Evolutionary conservation across 768 basidiomycete genomes (phyloP), one percentile per base, ranked within the genome.

Genomic region (Mrakia hoshinonis): DNA sequence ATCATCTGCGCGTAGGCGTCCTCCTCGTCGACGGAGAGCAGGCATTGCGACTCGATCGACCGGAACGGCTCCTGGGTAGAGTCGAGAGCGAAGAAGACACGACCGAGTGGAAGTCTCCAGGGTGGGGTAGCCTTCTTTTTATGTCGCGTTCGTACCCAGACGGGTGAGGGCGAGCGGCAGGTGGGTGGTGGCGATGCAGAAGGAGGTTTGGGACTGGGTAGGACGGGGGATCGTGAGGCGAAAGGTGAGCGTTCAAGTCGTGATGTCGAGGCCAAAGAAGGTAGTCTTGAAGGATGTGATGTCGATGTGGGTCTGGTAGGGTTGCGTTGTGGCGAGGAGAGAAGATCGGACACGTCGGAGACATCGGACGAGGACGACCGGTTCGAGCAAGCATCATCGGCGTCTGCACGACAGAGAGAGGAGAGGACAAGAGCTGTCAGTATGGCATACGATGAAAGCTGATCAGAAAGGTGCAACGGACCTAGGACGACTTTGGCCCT

Each of bases 81-180:
- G 10, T 47, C 61, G 7, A 69, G 60, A n/a, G 31, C 22, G 39
- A 63, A 70, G 38, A 70, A 70, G 13, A 61, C 61, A 18, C 69
- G 61, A n/a, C 34, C 69, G 69, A 70, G 58, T 26, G 69, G 60
- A 15, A 22, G 29, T 10, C 62, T 47, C 69, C 69, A 70, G 26
- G 69, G 69, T 39, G 66, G 10, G 29, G 46, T 6, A 43, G 43
- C 15, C 15, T 43, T 60, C 29, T 60, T 36, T 13, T 29, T 49
- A 1, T 20, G 26, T 1, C 29, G 36, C 1, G 13, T n/a, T 12
- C 46, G 15, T 1, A 38, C 15, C 31, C 20, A 60, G 5, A 12
- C n/a, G 15, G 18, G 31, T 5, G n/a, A n/a, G 1, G 54, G 29
- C 13, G 43, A 31, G 10, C 13, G 48, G 22, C 7, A 52, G 6